These are phyloP conservation scores for Diaporthe australafricana DNA, from an alignment of 2,329 filamentous ascomycete species.

Conservation along the genomic window DNA sequence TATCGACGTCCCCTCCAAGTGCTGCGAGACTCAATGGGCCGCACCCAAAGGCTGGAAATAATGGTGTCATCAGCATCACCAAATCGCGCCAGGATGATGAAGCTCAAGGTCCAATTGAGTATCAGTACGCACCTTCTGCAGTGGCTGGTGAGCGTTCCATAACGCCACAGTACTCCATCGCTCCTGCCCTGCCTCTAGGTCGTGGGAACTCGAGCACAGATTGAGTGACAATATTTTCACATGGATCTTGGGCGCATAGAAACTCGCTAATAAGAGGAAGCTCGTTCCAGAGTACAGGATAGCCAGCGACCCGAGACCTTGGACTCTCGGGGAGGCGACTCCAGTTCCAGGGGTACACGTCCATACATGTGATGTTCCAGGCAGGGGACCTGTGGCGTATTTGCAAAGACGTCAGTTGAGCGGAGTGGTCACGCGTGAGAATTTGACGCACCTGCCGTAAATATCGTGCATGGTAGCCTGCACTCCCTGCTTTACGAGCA, in stretches of 20 bases:
- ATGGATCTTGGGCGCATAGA: constrained; percentile 3
- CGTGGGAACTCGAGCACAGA: not conserved
- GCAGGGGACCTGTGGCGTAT: not conserved
- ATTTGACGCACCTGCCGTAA: not conserved
- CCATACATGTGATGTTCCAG: not conserved
- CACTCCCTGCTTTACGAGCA: not conserved
- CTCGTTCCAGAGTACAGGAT: not conserved
- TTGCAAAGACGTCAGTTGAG: not conserved
- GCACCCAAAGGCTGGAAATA: not conserved
- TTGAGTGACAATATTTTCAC: not conserved
- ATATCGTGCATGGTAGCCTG: not conserved
- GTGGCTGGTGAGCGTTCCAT: not conserved
- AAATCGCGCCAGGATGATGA: not conserved
- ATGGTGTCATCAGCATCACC: not conserved
- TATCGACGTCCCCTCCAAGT: not conserved
- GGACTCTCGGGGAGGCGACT: too few species aligned
- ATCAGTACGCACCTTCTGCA: constrained; percentile 11
- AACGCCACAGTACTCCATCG: not conserved
- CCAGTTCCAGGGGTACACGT: too few species aligned
- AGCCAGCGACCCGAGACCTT: not conserved
- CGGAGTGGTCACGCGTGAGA: not conserved
- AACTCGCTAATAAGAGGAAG: not conserved
- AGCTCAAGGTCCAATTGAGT: not conserved
- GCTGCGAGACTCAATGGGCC: constrained; percentile 19
- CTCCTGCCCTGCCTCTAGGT: rapidly evolving